Base-by-base conservation (phyloP, 2,329 filamentous ascomycete species). In the Dothideomycetes sp. region DNA sequence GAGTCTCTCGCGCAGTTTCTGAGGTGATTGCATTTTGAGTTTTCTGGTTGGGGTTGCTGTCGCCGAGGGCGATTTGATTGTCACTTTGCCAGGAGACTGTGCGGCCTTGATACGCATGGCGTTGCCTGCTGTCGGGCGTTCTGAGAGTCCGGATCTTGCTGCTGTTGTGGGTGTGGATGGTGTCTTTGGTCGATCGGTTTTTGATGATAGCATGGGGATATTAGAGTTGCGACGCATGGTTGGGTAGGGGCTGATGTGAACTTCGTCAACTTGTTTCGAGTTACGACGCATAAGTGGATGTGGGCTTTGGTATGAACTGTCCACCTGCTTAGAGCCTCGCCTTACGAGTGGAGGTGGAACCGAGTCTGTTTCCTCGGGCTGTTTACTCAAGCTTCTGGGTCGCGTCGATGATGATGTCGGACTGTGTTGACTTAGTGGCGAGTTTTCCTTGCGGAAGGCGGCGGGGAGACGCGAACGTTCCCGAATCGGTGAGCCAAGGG, bases 1-100 rank as follows among this genome's bases (percentile, higher is more conserved):
- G 1, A 95, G 70, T 23, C 89, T 80, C 63, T 95, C 88, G 13
- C 88, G 82, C 30, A 80, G 64, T 61, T 79, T 79, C 50, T 78
- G 74, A 3, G 76, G 75, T 25, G 71, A 77, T 52, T 79, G 76
- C 69, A 78, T 71, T 29, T 69, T 66, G 15, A 89, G 67, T 57
- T 83, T 88, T 51, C 82, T 81, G 6, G 48, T 44, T 47, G 54
- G 17, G 51, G 53, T 38, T 19, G 18, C 32, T 18, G 32, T 36
- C 9, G 32, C 15, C 15, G 43, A 29, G 17, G 33, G 37, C 20
- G 43, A 42, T 32, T 36, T 45, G 18, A 34, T 25, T 9, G 29
- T 43, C 24, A 32, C 32, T 25, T 44, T 46, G 6, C 17, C 34
- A 27, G 31, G 43, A 8, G 29, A 41, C 30, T 17, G 41, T 41